Evolutionary conservation across 225 moss, liverwort and hornwort genomes (phyloP).

Genomic region (Rhytidiadelphus loreus): DNA sequence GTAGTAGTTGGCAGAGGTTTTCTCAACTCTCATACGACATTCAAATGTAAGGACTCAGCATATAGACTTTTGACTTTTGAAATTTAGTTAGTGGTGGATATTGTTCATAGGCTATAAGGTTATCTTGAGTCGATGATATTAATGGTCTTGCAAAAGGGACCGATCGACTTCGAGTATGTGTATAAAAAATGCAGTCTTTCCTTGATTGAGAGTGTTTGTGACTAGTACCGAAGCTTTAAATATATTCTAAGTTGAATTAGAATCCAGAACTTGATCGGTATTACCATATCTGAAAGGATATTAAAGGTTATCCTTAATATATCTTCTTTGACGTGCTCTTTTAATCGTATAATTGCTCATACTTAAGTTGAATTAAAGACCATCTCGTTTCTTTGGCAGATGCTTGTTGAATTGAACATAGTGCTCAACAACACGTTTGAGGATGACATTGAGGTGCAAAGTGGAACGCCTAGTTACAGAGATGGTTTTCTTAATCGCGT

Average conservation of each 20-base stretch:
- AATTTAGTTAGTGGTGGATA: neutral
- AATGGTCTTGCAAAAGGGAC: neutral
- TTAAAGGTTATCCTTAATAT: neutral
- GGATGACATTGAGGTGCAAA: constrained; percentile 39
- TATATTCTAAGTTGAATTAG: neutral
- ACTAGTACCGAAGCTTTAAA: neutral
- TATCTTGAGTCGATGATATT: neutral
- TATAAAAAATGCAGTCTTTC: neutral
- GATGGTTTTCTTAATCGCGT: constrained; percentile 63
- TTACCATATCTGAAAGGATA: neutral
- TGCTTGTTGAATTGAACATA: constrained; percentile 67
- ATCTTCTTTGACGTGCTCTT: neutral
- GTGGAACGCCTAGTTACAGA: constrained; percentile 50
- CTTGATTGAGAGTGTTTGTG: neutral
- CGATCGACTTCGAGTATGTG: neutral
- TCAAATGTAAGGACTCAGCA: neutral
- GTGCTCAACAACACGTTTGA: constrained; percentile 48
- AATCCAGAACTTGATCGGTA: neutral
- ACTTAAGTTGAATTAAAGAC: neutral
- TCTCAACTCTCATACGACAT: neutral
- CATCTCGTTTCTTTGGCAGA: constrained; percentile 36
- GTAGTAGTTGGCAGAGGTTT: neutral
- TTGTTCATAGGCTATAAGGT: neutral
- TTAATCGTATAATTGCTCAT: neutral
- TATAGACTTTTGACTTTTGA: neutral